Evolutionary conservation across 495 filamentous ascomycete species (phyloP), one percentile per base, ranked within the genome.

Genomic region (Aspergillus ostianus): DNA sequence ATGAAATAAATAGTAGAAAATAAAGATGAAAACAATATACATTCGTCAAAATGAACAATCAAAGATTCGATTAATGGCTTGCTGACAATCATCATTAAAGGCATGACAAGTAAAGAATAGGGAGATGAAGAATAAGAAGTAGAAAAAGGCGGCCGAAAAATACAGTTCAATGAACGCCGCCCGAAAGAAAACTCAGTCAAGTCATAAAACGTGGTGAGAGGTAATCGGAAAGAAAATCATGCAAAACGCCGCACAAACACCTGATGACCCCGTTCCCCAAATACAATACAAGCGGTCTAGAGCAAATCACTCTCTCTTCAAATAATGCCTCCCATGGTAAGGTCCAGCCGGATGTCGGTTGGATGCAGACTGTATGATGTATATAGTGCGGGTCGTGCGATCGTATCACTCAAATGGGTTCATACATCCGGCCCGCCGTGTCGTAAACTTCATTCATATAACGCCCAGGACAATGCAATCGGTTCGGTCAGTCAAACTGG

Each of bases 261-360:
- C 74, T 62, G 59, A 60, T 13, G 32, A 64, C 61, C 57, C 71
- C 64, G 46, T 51, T 57, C 56, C 67, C 69, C 67, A 61, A 65
- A 75, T 77, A 78, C 75, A 80, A 72, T 74, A 80, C 77, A 75
- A 69, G 67, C 74, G 72, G 71, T 80, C 75, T 77, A 78, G 69
- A 71, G 64, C 70, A 64, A 68, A 59, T 66, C 64, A 74, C 67
- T 72, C 69, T 72, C 69, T 70, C 73, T 74, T 68, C 30, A 30
- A 54, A 53, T 26, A 61, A 63, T 73, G 64, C 62, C 68, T 60
- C 65, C 75, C 73, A 62, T 54, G 59, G 66, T 51, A 64, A 69
- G 68, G 67, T 62, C 66, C 61, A 69, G 70, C 64, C 60, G 64
- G 66, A 66, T 66, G 67, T 41, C 59, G 64, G 60, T 71, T 64